Evolutionary conservation across 768 basidiomycete genomes (phyloP).

Genomic region (Kwoniella newhampshirensis): DNA sequence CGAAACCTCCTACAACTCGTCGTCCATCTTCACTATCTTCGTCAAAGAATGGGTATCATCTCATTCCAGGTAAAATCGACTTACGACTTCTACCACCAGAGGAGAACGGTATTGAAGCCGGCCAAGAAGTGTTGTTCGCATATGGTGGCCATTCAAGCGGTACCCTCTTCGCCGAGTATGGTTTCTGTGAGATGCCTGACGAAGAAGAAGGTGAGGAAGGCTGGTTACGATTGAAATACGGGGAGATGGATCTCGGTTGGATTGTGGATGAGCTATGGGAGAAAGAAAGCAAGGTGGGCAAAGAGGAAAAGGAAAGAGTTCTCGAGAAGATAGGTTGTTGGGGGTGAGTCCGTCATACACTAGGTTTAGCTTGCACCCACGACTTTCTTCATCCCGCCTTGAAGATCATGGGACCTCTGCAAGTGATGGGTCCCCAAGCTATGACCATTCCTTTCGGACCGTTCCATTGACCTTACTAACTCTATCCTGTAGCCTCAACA

Average conservation of each 20-base stretch:
- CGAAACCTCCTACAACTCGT: background rate
- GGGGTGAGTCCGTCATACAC: slow-evolving; percentile 68
- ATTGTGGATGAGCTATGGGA: slow-evolving; percentile 57
- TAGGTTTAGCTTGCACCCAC: slow-evolving; percentile 1
- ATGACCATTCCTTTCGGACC: background rate
- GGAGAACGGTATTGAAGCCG: slow-evolving; percentile 54
- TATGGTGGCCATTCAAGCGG: slow-evolving; percentile 80
- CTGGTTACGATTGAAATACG: slow-evolving; percentile 45
- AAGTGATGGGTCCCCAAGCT: too few species aligned
- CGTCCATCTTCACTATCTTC: background rate
- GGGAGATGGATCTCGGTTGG: slow-evolving; percentile 66
- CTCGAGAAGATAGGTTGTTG: slow-evolving; percentile 73
- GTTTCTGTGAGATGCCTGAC: slow-evolving; percentile 61
- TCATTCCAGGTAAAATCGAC: slow-evolving; percentile 35
- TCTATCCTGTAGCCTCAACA: slow-evolving; percentile 67
- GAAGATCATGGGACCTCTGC: too few species aligned
- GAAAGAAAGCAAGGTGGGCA: slow-evolving; percentile 53
- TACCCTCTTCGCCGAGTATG: slow-evolving; percentile 83
- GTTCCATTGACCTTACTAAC: background rate
- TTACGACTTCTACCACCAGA: slow-evolving; percentile 57
- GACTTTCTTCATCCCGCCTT: background rate
- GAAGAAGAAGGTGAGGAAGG: slow-evolving; percentile 23
- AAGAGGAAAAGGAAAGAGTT: slow-evolving; percentile 59
- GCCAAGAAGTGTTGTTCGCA: slow-evolving; percentile 70
- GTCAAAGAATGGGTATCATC: background rate